Evolutionary conservation across 768 basidiomycete genomes (phyloP).

Genomic region (Pleurotus cornucopiae): DNA sequence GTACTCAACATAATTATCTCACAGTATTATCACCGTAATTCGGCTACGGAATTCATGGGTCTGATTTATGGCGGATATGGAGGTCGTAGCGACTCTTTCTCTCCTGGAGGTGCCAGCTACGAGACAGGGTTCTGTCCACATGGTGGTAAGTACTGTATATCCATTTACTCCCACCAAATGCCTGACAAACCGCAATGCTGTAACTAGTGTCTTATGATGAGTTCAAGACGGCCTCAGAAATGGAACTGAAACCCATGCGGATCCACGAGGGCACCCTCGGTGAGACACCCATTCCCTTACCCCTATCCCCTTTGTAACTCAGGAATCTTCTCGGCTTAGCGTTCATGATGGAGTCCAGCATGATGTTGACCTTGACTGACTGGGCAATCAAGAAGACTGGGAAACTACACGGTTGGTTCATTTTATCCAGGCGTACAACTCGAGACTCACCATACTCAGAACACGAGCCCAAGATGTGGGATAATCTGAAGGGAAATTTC

Average conservation of each 20-base stretch:
- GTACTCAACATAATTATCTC: neutral
- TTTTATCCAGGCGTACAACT: neutral
- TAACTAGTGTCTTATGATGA: constrained; percentile 52
- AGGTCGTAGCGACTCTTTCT: constrained; percentile 59
- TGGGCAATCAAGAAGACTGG: constrained; percentile 58
- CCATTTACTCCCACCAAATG: neutral
- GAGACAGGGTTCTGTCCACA: constrained; percentile 65
- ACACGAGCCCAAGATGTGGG: constrained; percentile 68
- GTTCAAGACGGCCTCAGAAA: constrained; percentile 53
- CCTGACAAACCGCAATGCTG: neutral
- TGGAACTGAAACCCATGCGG: constrained; percentile 45
- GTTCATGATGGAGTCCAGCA: constrained; percentile 63
- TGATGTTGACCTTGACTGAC: constrained; percentile 62
- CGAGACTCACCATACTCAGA: constrained; percentile 23
- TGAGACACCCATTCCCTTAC: constrained; percentile 13
- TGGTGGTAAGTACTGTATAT: constrained; percentile 37
- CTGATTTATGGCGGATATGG: constrained; percentile 60
- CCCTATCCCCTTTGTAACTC: neutral
- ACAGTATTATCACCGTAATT: constrained; percentile 64
- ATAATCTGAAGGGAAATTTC: constrained; percentile 53
- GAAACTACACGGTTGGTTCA: constrained; percentile 47
- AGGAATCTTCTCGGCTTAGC: constrained; percentile 22
- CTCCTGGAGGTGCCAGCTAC: constrained; percentile 58
- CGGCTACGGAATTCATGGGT: constrained; percentile 61
- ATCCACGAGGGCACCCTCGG: constrained; percentile 52